Evolutionary conservation across 2,329 filamentous ascomycete genomes (phyloP), one percentile per base, ranked within the genome.

Genomic region (Penicillium sp.): DNA sequence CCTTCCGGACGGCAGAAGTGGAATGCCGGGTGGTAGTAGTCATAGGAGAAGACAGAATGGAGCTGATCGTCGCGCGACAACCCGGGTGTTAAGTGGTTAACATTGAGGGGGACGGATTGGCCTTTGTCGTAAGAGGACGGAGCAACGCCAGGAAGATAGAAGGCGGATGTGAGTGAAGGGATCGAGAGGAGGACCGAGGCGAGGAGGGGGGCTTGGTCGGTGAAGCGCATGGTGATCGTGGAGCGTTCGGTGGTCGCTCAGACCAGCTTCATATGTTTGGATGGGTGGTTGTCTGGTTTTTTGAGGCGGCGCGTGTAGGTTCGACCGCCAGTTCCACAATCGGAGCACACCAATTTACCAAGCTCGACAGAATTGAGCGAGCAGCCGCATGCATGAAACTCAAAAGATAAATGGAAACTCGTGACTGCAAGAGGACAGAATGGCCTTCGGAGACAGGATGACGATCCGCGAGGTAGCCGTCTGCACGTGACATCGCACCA

Each of bases 101-200:
- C 95, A 71, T 91, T 89, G 50, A 99, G 85, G 24, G 93, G 91
- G 24, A 99, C 95, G 27, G 80, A 80, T 69, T 95, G 90, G 72
- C 87, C 90, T 54, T 82, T 79, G 70, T 90, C 87, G 81, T 99
- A 99, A 57, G 94, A 94, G 44, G 92, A 96, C 22, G 95, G 95
- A 65, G 94, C 93, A 68, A 97, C 92, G 67, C 95, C 95, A 39
- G 94, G 95, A 41, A 99, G 90, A 79, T 99, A 99, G 81, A 98
- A 99, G 56, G 92, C 91, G 2, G 87, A 83, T 14, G 73, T 77
- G 60, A 76, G 53, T 4, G 69, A 69, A 16, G 75, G 68, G 9
- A 72, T 64, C 6, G 72, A 59, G 11, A 76, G 61, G 11, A 78
- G 60, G 53, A 72, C 62, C 33, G 68, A 66, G 4, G 67, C 65